These are phyloP conservation scores for Cyclotella sp. DNA, from an alignment of 108 stramenopile species.

Conservation along the genomic window DNA sequence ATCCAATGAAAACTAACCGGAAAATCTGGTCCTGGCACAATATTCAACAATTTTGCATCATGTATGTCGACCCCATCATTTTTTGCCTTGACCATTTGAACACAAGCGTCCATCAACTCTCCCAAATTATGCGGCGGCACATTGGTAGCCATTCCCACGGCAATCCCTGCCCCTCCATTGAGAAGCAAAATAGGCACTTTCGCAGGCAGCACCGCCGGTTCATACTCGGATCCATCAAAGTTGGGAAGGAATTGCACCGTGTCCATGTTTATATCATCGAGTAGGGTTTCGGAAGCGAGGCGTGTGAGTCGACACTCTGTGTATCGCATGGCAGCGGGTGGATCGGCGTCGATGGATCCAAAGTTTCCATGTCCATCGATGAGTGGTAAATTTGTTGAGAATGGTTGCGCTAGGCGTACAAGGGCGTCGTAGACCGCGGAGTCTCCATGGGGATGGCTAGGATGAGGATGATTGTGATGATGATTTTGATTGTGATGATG, in stretches of 20 bases:
- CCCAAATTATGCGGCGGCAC: constrained; percentile 96
- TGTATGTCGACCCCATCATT: constrained; percentile 62
- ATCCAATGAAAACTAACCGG: constrained; percentile 45
- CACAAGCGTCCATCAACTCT: constrained; percentile 87
- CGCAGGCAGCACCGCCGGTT: constrained; percentile 93
- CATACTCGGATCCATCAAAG: constrained; percentile 95
- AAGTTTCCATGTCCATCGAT: constrained; percentile 98
- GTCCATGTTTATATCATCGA: constrained; percentile 83
- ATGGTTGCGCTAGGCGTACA: constrained; percentile 94
- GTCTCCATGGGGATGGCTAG: constrained; percentile 90
- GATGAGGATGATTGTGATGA: neutral
- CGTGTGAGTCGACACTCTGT: constrained; percentile 91
- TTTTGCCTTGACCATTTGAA: constrained; percentile 62
- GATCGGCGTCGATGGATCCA: constrained; percentile 95
- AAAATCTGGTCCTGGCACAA: constrained; percentile 95
- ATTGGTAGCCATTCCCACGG: constrained; percentile 98
- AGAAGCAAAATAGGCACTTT: constrained; percentile 90
- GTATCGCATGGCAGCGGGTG: constrained; percentile 98
- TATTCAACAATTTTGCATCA: constrained; percentile 74
- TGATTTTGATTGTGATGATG: neutral
- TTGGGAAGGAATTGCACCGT: constrained; percentile 90
- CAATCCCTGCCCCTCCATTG: constrained; percentile 95
- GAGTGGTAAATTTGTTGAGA: constrained; percentile 84
- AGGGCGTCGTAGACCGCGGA: constrained; percentile 96
- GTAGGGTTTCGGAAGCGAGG: constrained; percentile 76